phyloP scores from a whole-genome alignment of 345 rosid species.

The Gossypium herbaceum region DNA sequence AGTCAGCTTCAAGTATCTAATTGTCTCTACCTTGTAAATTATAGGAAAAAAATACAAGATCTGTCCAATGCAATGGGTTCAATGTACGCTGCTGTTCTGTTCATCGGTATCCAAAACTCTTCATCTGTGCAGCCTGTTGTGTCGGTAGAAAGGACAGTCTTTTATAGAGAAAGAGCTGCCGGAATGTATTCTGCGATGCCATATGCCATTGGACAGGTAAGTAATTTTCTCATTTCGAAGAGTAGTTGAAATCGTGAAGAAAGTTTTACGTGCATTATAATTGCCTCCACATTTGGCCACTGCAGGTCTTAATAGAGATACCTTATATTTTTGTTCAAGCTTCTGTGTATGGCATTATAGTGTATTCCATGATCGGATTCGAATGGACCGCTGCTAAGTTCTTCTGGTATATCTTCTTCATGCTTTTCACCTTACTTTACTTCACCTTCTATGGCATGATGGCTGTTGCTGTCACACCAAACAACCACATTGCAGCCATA shows the following conservation, averaged over 20 bases:
- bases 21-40: background rate
- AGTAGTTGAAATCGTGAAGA: background rate
- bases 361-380: conserved; percentile 62
- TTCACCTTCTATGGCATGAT: conserved; percentile 78
- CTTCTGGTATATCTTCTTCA: conserved; percentile 63
- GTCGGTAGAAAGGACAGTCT: conserved; percentile 63
- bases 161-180: conserved; percentile 58
- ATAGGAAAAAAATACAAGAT: conserved; percentile 41
- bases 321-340: conserved; percentile 54
- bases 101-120: conserved; percentile 62
- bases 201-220: conserved; percentile 60
- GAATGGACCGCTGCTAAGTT: conserved; percentile 52
- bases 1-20: background rate
- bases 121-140: conserved; percentile 62
- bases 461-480: conserved; percentile 63
- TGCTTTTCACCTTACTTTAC: conserved; percentile 53
- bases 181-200: conserved; percentile 37
- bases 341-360: conserved; percentile 39
- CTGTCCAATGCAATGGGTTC: conserved; percentile 70
- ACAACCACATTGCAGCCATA: conserved; percentile 52
- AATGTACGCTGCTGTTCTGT: conserved; percentile 64
- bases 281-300: conserved; percentile 6
- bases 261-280: background rate
- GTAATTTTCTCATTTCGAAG: background rate
- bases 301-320: conserved; percentile 53